A percentile compares a stretch with the other conserved stretches of the same genome.
phyloP scores from a whole-genome alignment of 2,329 filamentous ascomycete species.

The Penicillium italicum region DNA sequence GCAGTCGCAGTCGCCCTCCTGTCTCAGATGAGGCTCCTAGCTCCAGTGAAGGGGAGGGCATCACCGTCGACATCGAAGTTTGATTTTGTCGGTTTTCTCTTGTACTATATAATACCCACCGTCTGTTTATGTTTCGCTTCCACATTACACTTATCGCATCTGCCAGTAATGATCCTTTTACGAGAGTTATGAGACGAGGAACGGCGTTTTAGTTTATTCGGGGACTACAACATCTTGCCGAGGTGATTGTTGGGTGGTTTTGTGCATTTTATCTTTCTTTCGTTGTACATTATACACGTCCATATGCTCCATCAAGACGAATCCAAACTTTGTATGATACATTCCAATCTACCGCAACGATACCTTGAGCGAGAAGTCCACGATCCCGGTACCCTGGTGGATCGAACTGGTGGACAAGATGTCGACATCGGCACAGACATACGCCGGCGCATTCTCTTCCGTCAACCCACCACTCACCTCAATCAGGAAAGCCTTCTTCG shows the following conservation, averaged over 20 bases:
- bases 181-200: slow-evolving; percentile 15
- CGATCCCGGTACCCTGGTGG: slow-evolving; percentile 88
- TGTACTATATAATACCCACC: slow-evolving; percentile 18
- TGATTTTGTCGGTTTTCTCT: slow-evolving; percentile 12
- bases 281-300: slow-evolving; percentile 20
- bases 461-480: slow-evolving; percentile 92
- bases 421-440: slow-evolving; percentile 75
- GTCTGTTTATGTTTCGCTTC: slow-evolving; percentile 7
- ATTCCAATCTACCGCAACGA: slow-evolving; percentile 30
- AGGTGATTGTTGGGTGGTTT: background rate
- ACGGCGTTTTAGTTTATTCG: slow-evolving; percentile 14
- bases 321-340: slow-evolving; percentile 7
- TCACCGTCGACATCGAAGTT: slow-evolving; percentile 40
- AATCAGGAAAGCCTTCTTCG: slow-evolving; percentile 68
- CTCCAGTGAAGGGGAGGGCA: slow-evolving; percentile 39
- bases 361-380: slow-evolving; percentile 96
- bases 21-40: slow-evolving; percentile 31
- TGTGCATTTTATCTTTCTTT: slow-evolving; percentile 2
- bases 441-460: slow-evolving; percentile 74
- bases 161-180: slow-evolving; percentile 18
- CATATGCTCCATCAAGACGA: slow-evolving; percentile 4
- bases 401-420: slow-evolving; percentile 96
- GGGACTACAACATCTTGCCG: background rate
- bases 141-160: slow-evolving; percentile 5
- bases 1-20: slow-evolving; percentile 16